Percentiles rank a stretch among this genome's conserved stretches.
Conservation (phyloP, 192 early-diverging fungal species). For the Backusella mclennaniae region DNA sequence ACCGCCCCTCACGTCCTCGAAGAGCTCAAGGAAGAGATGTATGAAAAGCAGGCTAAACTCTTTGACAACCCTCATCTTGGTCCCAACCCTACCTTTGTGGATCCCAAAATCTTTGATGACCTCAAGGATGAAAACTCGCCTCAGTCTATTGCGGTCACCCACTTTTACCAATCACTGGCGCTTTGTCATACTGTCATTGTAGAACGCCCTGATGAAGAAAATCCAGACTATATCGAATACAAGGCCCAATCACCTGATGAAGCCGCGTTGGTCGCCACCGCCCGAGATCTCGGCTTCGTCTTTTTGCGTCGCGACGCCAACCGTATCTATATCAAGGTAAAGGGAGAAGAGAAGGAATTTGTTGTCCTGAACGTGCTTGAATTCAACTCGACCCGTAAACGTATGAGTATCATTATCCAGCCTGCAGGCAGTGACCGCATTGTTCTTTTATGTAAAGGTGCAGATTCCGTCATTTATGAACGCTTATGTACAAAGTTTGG, state of each 20-base stretch:
- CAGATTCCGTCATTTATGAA: constrained; percentile 91
- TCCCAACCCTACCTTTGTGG: constrained; percentile 69
- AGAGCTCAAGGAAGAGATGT: constrained; percentile 49
- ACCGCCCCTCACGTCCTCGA: constrained; percentile 37
- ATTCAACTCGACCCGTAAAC: constrained; percentile 94
- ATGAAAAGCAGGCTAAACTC: constrained; percentile 51
- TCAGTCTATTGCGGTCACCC: constrained; percentile 61
- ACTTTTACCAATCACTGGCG: constrained; percentile 84
- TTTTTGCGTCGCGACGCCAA: constrained; percentile 77
- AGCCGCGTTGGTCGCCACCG: constrained; percentile 85
- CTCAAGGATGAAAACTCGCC: constrained; percentile 45
- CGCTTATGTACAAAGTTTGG: constrained; percentile 51
- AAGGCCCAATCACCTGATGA: constrained; percentile 96
- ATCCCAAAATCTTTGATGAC: constrained; percentile 62
- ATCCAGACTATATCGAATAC: constrained; percentile 69
- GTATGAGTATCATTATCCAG: constrained; percentile 92
- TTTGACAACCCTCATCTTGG: constrained; percentile 64
- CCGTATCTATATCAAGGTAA: constrained; percentile 62
- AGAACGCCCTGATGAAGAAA: constrained; percentile 40
- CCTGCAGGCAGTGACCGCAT: constrained; percentile 63
- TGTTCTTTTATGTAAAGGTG: constrained; percentile 89
- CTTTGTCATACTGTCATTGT: constrained; percentile 89
- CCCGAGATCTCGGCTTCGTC: constrained; percentile 78
- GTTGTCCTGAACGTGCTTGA: constrained; percentile 72
- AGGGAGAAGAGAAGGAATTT: constrained; percentile 69